A percentile compares a stretch with the other conserved stretches of the same genome.
Evolutionary conservation across 768 basidiomycete species (phyloP).

Genomic region (Termitomyces sp.): DNA sequence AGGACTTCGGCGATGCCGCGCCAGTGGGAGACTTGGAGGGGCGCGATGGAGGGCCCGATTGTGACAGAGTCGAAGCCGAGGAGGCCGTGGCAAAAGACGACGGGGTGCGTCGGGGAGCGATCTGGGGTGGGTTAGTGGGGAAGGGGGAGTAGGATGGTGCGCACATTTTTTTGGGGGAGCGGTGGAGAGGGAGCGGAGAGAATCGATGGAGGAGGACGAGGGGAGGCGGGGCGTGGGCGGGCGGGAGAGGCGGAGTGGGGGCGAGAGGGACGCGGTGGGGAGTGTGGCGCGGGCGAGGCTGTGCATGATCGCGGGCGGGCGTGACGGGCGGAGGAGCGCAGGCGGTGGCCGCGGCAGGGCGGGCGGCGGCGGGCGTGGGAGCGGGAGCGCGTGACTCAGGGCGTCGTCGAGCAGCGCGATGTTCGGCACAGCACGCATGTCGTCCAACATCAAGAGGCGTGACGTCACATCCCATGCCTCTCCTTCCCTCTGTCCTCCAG

Average conservation of each 20-base stretch:
- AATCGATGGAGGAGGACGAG: slow-evolving; percentile 51
- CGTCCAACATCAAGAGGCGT: slow-evolving; percentile 14
- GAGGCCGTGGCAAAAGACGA: slow-evolving; percentile 95
- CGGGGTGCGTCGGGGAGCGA: slow-evolving; percentile 71
- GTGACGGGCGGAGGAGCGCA: slow-evolving; percentile 21
- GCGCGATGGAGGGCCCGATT: slow-evolving; percentile 70
- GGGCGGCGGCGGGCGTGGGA: slow-evolving; percentile 38
- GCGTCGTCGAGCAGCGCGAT: slow-evolving; percentile 22
- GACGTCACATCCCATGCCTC: slow-evolving; percentile 25
- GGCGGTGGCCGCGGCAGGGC: slow-evolving; percentile 34
- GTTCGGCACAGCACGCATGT: neutral
- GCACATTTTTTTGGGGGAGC: slow-evolving; percentile 48
- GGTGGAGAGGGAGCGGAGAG: slow-evolving; percentile 42
- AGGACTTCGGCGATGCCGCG: slow-evolving; percentile 93
- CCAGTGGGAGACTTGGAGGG: slow-evolving; percentile 92
- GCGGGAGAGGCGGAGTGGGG: slow-evolving; percentile 20
- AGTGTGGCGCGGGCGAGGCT: slow-evolving; percentile 55
- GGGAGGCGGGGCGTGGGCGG: slow-evolving; percentile 26
- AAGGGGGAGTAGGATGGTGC: slow-evolving; percentile 16
- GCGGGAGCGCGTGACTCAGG: slow-evolving; percentile 32
- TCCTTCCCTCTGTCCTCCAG: slow-evolving; percentile 47
- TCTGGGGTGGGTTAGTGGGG: slow-evolving; percentile 37
- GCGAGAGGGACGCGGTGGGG: slow-evolving; percentile 57
- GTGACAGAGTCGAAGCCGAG: slow-evolving; percentile 86
- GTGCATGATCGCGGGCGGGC: slow-evolving; percentile 46